Evolutionary conservation across 2,329 filamentous ascomycete species (phyloP).

Genomic region (Huntiella omanensis): DNA sequence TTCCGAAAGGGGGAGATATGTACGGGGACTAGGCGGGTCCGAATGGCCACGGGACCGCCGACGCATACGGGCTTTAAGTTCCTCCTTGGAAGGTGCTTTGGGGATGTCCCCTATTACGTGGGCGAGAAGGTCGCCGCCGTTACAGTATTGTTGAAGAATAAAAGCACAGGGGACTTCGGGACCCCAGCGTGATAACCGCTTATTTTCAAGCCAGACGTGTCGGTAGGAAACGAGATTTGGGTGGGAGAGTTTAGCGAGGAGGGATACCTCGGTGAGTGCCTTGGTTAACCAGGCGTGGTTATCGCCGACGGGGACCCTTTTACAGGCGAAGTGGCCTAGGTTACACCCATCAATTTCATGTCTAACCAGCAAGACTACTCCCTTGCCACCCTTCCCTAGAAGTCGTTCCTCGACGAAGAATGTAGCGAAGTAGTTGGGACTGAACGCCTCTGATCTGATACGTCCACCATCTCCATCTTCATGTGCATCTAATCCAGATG

Average conservation of each 20-base stretch:
- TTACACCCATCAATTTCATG: conserved; percentile 81
- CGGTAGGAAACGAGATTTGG: conserved; percentile 92
- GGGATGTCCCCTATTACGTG: conserved; percentile 58
- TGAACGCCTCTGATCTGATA: conserved; percentile 76
- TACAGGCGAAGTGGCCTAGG: conserved; percentile 80
- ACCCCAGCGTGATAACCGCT: conserved; percentile 65
- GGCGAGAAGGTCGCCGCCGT: conserved; percentile 72
- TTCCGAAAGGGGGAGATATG: conserved; percentile 54
- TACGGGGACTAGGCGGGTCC: conserved; percentile 38
- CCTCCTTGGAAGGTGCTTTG: conserved; percentile 53
- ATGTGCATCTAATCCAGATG: neutral
- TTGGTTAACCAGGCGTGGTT: conserved; percentile 93
- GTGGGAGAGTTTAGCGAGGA: conserved; percentile 79
- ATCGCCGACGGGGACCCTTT: conserved; percentile 86
- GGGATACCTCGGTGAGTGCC: conserved; percentile 70
- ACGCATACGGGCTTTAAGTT: conserved; percentile 73
- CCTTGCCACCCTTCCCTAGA: conserved; percentile 78
- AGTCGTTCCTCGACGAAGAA: conserved; percentile 85
- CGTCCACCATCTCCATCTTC: conserved; percentile 29
- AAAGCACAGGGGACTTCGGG: conserved; percentile 89
- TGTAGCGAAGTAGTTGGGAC: conserved; percentile 74
- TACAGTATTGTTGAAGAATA: conserved; percentile 95
- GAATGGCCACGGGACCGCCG: conserved; percentile 60
- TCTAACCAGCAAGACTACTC: conserved; percentile 82
- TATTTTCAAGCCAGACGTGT: conserved; percentile 92